Percentiles rank a stretch among this genome's conserved stretches.
These are phyloP conservation scores for Entrophospora sp. DNA, from an alignment of 192 early-diverging fungal genomes.

Conservation along the genomic window DNA sequence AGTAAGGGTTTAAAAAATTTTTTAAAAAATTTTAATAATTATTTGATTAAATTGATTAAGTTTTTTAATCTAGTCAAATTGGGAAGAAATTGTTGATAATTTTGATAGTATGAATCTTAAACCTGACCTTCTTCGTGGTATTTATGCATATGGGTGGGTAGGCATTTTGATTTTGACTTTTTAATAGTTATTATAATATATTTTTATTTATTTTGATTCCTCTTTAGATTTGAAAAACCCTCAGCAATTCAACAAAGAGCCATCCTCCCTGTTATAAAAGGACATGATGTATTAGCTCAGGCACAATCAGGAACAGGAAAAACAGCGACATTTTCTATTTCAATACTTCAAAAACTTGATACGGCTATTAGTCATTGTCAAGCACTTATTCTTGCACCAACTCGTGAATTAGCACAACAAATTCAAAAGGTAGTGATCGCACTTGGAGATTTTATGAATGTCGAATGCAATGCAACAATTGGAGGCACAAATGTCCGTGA, in stretches of 20 bases:
- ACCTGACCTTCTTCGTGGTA: constrained; percentile 86
- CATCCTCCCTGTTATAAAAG: constrained; percentile 91
- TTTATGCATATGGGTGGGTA: constrained; percentile 90
- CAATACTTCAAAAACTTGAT: constrained; percentile 91
- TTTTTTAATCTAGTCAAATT: constrained; percentile 96
- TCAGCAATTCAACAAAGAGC: constrained; percentile 96
- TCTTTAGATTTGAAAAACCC: constrained; percentile 94
- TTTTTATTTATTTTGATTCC: too few species aligned
- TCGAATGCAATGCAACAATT: constrained; percentile 92
- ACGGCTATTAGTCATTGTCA: constrained; percentile 68
- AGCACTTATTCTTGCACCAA: constrained; percentile 94
- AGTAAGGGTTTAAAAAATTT: too few species aligned
- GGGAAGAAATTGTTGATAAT: constrained; percentile 85
- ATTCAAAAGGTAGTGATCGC: constrained; percentile 93
- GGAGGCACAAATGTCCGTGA: constrained; percentile 93
- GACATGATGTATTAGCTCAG: constrained; percentile 98
- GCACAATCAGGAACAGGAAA: constrained; percentile 99
- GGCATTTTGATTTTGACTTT: too few species aligned
- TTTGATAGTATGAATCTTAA: constrained; percentile 94
- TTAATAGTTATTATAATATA: too few species aligned
- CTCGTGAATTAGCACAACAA: constrained; percentile 95
- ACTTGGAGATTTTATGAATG: constrained; percentile 92
- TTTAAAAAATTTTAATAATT: too few species aligned
- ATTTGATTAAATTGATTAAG: too few species aligned
- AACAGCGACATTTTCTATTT: constrained; percentile 99